These are phyloP conservation scores for Suillus placidus DNA, from an alignment of 768 basidiomycete genomes.

Conservation along the genomic window DNA sequence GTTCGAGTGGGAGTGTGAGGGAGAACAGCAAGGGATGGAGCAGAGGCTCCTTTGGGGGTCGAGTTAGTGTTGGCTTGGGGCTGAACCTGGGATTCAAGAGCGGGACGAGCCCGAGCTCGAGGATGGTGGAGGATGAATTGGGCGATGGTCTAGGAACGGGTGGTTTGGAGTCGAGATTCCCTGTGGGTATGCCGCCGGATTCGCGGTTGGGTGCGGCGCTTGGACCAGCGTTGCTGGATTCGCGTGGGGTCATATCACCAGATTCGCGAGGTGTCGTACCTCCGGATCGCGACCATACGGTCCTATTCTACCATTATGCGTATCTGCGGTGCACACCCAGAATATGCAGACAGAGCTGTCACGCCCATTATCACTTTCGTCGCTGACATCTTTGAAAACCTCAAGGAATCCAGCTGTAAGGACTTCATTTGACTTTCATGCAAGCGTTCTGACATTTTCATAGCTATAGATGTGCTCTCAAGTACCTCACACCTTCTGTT, in stretches of 20 bases:
- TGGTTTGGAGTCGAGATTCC: background rate
- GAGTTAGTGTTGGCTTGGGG: background rate
- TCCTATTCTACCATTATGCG: slow-evolving; percentile 73
- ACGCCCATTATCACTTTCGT: slow-evolving; percentile 67
- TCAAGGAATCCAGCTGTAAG: slow-evolving; percentile 59
- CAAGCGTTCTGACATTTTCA: background rate
- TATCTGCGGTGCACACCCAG: slow-evolving; percentile 55
- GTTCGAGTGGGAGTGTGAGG: background rate
- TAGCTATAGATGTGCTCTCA: slow-evolving; percentile 73
- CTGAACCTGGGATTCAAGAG: background rate
- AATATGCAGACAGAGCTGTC: slow-evolving; percentile 53
- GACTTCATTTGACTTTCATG: slow-evolving; percentile 7
- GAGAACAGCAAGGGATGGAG: background rate
- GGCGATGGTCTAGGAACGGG: background rate
- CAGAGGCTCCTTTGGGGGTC: background rate
- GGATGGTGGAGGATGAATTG: background rate
- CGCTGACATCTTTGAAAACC: slow-evolving; percentile 53
- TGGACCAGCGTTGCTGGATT: background rate
- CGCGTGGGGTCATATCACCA: background rate
- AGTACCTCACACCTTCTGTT: slow-evolving; percentile 78
- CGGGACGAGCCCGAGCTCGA: background rate
- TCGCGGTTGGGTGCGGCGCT: background rate
- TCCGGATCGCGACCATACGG: slow-evolving; percentile 61
- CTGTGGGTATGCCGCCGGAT: background rate
- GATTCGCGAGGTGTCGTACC: slow-evolving; percentile 18